These are phyloP conservation scores for Xylaria bambusicola DNA, from an alignment of 495 filamentous ascomycete species.

Conservation along the genomic window DNA sequence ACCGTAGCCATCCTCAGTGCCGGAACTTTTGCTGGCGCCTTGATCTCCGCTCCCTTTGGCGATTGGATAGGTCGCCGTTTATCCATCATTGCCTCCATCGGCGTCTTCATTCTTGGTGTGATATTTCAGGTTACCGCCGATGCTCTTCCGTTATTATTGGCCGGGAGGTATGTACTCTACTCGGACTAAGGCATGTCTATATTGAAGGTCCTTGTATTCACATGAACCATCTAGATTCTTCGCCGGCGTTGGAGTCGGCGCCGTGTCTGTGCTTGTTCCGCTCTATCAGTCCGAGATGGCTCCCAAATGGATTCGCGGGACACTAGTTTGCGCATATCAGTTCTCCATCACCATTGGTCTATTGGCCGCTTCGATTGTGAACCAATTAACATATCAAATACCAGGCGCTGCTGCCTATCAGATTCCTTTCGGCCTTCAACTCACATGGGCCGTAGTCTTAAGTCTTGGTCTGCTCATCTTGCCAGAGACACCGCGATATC, in stretches of 20 bases:
- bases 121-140: constrained; percentile 75
- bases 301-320: constrained; percentile 88
- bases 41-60: constrained; percentile 70
- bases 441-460: constrained; percentile 80
- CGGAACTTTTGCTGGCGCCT: constrained; percentile 81
- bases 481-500: constrained; percentile 85
- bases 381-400: constrained; percentile 71
- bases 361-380: constrained; percentile 78
- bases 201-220: constrained; percentile 12
- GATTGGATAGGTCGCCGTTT: constrained; percentile 76
- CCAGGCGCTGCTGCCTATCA: constrained; percentile 69
- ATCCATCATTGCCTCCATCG: constrained; percentile 68
- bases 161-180: constrained; percentile 53
- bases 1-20: constrained; percentile 88
- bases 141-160: constrained; percentile 59
- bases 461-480: constrained; percentile 71
- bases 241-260: constrained; percentile 82
- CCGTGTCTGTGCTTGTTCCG: constrained; percentile 79
- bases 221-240: constrained; percentile 47
- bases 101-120: constrained; percentile 81
- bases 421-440: constrained; percentile 84
- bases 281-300: constrained; percentile 90
- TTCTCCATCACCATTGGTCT: constrained; percentile 85
- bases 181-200: not conserved
- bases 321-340: constrained; percentile 89